phyloP scores from a whole-genome alignment of 176 grass and related monocot genomes.

The Hordeum vulgare region DNA sequence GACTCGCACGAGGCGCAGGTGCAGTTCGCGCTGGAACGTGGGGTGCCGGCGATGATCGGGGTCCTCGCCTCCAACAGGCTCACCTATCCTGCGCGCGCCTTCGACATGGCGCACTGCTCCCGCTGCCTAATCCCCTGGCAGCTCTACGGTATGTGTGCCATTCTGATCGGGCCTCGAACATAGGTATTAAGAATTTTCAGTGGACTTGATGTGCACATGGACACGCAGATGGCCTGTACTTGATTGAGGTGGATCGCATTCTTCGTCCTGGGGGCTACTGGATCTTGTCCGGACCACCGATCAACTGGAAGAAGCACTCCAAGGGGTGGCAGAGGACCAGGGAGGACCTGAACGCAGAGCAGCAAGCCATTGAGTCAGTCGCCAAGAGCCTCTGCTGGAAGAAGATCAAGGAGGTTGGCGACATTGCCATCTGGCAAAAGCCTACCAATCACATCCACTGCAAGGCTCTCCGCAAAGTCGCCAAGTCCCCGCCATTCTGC shows the following conservation, averaged over 20 bases:
- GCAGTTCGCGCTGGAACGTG: conserved; percentile 93
- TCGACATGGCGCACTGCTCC: conserved; percentile 96
- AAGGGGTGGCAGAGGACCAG: conserved; percentile 67
- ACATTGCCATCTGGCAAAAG: conserved; percentile 94
- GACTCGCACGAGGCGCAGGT: conserved; percentile 97
- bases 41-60: conserved; percentile 88
- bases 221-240: conserved; percentile 63
- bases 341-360: conserved; percentile 58
- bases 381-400: conserved; percentile 88
- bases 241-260: conserved; percentile 90
- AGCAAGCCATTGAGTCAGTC: conserved; percentile 63
- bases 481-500: conserved; percentile 66
- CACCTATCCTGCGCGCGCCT: conserved; percentile 77
- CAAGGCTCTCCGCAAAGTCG: conserved; percentile 48
- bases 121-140: conserved; percentile 96
- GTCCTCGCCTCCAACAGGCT: conserved; percentile 78
- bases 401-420: conserved; percentile 63
- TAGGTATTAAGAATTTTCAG: background rate
- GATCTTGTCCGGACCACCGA: conserved; percentile 92
- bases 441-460: conserved; percentile 81
- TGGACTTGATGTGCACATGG: background rate
- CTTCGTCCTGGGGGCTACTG: conserved; percentile 90
- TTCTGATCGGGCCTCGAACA: background rate
- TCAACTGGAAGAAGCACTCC: conserved; percentile 82
- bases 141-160: conserved; percentile 44